Conservation (phyloP, 1,139 yeast genomes). For the Martiniozyma asiatica region DNA sequence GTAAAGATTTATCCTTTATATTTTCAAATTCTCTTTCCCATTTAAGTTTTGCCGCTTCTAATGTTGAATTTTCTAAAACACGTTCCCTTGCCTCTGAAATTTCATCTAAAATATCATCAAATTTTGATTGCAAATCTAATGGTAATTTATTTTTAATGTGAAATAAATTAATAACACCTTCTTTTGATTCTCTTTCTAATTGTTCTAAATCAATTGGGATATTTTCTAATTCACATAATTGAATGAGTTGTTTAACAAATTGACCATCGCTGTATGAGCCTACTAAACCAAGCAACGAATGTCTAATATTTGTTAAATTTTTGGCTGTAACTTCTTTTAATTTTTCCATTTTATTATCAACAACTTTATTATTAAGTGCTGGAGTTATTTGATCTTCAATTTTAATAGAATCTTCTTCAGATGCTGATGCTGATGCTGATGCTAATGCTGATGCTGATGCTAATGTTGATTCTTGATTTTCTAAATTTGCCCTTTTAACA, state of each 20-base stretch:
- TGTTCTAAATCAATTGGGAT: conserved; percentile 25
- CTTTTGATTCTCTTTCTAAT: conserved; percentile 7
- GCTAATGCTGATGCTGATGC: not conserved
- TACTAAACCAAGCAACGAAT: conserved; percentile 57
- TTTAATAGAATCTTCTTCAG: not conserved
- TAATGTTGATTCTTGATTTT: not conserved
- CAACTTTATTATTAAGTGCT: conserved; percentile 15
- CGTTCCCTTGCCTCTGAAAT: conserved; percentile 69
- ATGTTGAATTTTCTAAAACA: conserved; percentile 62
- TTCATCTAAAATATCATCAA: conserved; percentile 53
- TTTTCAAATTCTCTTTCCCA: conserved; percentile 82
- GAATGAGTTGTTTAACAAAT: conserved; percentile 14
- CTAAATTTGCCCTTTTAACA: conserved; percentile 1
- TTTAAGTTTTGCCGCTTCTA: conserved; percentile 75
- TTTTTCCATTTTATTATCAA: conserved; percentile 42
- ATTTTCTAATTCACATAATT: conserved; percentile 20
- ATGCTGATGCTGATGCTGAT: not conserved
- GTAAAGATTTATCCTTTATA: conserved; percentile 37
- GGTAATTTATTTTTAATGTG: conserved; percentile 43
- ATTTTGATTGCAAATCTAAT: conserved; percentile 40
- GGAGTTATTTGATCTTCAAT: not conserved
- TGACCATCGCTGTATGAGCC: conserved; percentile 17
- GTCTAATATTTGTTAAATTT: conserved; percentile 73
- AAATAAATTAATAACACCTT: conserved; percentile 44
- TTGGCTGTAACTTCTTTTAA: conserved; percentile 64